phyloP scores from a whole-genome alignment of 108 stramenopile genomes.

The Nitzschia sp. region DNA sequence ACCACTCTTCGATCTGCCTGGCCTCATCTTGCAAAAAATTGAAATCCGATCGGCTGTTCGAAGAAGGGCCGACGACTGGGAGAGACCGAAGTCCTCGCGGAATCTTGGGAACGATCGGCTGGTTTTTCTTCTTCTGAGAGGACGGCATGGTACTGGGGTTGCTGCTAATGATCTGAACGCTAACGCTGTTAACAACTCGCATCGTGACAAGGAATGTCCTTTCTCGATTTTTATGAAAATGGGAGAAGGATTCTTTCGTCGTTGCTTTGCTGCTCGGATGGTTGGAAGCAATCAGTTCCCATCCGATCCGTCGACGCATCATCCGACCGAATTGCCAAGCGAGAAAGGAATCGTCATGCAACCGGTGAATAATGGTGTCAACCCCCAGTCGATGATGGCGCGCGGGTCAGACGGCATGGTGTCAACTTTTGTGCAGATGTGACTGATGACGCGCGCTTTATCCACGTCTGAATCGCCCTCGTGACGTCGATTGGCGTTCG shows the following conservation, averaged over 20 bases:
- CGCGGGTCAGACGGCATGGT: not conserved
- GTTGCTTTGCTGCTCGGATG: not conserved
- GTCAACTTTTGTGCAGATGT: too few relatives aligned
- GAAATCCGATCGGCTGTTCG: slow-evolving; percentile 32
- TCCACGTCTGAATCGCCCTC: slow-evolving; percentile 7
- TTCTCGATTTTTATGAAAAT: not conserved
- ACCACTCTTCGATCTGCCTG: slow-evolving; percentile 76
- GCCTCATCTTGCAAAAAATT: slow-evolving; percentile 56
- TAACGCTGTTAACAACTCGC: slow-evolving; percentile 10
- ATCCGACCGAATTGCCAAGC: not conserved
- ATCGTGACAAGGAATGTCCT: slow-evolving; percentile 11
- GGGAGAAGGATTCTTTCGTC: slow-evolving; percentile 1
- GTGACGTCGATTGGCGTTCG: too few relatives aligned
- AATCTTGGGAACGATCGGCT: slow-evolving; percentile 25
- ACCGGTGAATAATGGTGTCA: not conserved
- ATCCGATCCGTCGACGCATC: slow-evolving; percentile 3
- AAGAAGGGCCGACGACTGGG: slow-evolving; percentile 1
- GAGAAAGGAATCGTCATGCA: slow-evolving; percentile 4
- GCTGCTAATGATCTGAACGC: not conserved
- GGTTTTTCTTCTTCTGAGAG: slow-evolving; percentile 13
- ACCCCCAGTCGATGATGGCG: slow-evolving; percentile 4
- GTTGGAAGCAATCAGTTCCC: slow-evolving; percentile 3
- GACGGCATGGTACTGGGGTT: slow-evolving; percentile 7
- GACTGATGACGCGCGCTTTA: not conserved
- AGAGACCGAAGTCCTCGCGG: slow-evolving; percentile 44